Evolutionary conservation across 192 early-diverging fungal genomes (phyloP), one percentile per base, ranked within the genome.

Genomic region (Funneliformis geosporum): DNA sequence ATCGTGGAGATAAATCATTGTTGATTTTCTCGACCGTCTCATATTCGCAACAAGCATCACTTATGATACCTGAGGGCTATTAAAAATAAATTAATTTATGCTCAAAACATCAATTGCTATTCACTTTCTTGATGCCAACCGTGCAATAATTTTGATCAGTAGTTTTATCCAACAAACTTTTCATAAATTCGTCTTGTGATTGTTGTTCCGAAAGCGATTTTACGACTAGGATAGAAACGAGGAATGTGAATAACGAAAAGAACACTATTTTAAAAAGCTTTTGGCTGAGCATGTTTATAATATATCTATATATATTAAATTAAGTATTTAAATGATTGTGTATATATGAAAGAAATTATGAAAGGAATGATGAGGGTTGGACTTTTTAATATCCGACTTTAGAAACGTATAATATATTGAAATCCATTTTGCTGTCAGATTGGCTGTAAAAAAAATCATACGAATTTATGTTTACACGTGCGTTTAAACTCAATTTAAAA

Each of bases 1-100:
- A 83, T 76, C 89, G 86, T 38, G 87, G 87, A 18, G 89, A 81
- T 46, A 98, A 85, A 21, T 89, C 88, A 42, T 87, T 82, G 83
- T 98, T 98, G 42, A 97, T 86, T 11, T 87, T 85, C 67, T 94
- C 93, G 55, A 96, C 86, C 5, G 89, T 87, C 74, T 93, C 90
- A 79, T 90, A 94, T 83, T 91, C 90, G 83, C 93, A 93, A 33
- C 87, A 89, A 11, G 89, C 83, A 78, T 92, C 92, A 27, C 86
- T 87, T 38, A 92, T 92, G 66, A 82, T 46, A 42, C 89, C 91
- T 12, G 80, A 82, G 12, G 88, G 88, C 88, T 90, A 82, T 55
- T 78, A 72, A 38, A 39, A 21, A 55, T 4, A 68, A 59, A 39
- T 18, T 9, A 21, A 67, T 62, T 50, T 39, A 69, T 14, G 28